phyloP scores from a whole-genome alignment of 176 grass and related monocot species.

The Alloteropsis semialata region DNA sequence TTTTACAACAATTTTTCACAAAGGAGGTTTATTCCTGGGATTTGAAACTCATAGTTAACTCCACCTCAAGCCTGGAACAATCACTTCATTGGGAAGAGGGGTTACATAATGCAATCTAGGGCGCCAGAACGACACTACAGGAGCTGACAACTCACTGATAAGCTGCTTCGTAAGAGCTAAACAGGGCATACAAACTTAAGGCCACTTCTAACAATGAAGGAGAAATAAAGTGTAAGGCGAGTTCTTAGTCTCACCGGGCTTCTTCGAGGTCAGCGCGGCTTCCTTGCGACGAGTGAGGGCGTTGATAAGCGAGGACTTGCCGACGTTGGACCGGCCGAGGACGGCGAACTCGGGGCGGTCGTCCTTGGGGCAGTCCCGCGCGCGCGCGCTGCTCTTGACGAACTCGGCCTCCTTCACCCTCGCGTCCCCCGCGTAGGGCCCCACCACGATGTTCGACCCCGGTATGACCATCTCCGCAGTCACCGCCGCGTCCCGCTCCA shows the following conservation, averaged over 20 bases:
- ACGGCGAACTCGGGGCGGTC: conserved; percentile 85
- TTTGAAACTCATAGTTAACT: not conserved
- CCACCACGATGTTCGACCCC: conserved; percentile 85
- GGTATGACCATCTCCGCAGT: conserved; percentile 72
- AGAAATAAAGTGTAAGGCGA: not conserved
- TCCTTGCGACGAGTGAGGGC: conserved; percentile 80
- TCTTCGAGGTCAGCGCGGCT: conserved; percentile 87
- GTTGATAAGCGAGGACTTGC: conserved; percentile 96
- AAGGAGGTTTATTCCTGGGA: not conserved
- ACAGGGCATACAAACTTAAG: not conserved
- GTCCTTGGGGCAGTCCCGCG: conserved; percentile 79
- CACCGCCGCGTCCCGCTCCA: conserved; percentile 38
- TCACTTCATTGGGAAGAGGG: not conserved
- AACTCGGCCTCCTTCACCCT: conserved; percentile 72
- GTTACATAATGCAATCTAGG: not conserved
- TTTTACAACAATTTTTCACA: not conserved
- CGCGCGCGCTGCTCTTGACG: conserved; percentile 66
- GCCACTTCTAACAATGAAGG: not conserved
- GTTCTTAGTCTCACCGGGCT: conserved; percentile 54
- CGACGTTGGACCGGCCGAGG: conserved; percentile 82
- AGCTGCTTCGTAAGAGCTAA: not conserved
- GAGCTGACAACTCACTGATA: not conserved
- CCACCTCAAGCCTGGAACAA: not conserved
- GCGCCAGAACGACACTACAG: not conserved
- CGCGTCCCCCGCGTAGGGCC: conserved; percentile 78